Conservation (phyloP, 1,284 basidiomycete species). For the Caloboletus inedulis region DNA sequence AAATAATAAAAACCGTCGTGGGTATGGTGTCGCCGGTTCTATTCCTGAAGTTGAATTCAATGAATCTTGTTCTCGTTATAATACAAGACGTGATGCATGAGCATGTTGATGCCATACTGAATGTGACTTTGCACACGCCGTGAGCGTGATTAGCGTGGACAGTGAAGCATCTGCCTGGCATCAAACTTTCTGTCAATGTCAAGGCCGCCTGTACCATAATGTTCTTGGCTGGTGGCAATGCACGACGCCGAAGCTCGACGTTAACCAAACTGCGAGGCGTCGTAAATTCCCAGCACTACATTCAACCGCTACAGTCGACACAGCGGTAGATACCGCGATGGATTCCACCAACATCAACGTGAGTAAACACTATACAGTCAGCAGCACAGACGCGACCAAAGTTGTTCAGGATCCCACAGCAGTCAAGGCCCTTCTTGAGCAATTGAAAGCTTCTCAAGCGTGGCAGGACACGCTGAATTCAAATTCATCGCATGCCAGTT, state of each 20-base stretch:
- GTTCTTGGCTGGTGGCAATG: not conserved
- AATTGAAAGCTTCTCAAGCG: constrained; percentile 57
- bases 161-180: not conserved
- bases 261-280: not conserved
- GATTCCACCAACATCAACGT: constrained; percentile 48
- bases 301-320: not conserved
- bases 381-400: not conserved
- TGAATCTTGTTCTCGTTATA: not conserved
- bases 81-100: not conserved
- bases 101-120: not conserved
- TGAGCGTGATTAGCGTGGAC: not conserved
- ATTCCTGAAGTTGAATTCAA: not conserved
- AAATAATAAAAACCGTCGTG: not conserved
- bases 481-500: constrained; percentile 3
- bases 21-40: not conserved
- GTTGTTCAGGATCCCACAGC: constrained; percentile 48
- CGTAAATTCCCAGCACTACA: not conserved
- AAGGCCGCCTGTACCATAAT: not conserved
- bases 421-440: constrained; percentile 63
- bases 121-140: not conserved
- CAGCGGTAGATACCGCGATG: constrained; percentile 23
- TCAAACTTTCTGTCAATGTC: not conserved
- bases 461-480: constrained; percentile 52
- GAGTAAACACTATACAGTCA: constrained; percentile 11
- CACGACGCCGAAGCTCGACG: not conserved